Conservation (phyloP, 495 filamentous ascomycete genomes). For the Penicillium macrosclerotiorum region DNA sequence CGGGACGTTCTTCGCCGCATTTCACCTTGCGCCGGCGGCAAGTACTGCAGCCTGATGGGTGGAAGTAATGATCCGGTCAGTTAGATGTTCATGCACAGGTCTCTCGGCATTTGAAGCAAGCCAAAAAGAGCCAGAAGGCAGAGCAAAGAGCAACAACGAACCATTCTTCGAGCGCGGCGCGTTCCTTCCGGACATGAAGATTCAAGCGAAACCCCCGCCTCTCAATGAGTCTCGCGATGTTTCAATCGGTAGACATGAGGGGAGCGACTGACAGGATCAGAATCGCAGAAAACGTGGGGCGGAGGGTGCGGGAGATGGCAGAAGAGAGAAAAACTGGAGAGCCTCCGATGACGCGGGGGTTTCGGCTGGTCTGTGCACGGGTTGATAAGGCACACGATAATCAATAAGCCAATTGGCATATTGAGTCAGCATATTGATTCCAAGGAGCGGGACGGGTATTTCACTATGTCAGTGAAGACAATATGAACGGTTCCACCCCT, state of each 20-base stretch:
- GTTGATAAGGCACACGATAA: too few species aligned
- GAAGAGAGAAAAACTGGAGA: neutral
- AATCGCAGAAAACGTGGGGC: too few species aligned
- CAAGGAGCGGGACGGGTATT: too few species aligned
- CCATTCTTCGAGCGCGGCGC: conserved; percentile 48
- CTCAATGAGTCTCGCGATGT: conserved; percentile 1
- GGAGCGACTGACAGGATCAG: neutral
- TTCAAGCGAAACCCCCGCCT: conserved; percentile 22
- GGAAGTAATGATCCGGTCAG: neutral
- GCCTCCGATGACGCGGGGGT: neutral
- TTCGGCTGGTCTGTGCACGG: too few species aligned
- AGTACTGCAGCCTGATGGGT: conserved; percentile 43
- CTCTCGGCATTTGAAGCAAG: conserved; percentile 6
- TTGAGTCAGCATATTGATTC: too few species aligned
- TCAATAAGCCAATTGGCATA: too few species aligned
- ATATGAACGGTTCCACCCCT: too few species aligned
- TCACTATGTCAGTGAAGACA: too few species aligned
- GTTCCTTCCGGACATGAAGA: conserved; percentile 42
- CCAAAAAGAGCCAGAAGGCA: conserved; percentile 8
- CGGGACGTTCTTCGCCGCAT: conserved; percentile 52
- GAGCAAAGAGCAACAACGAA: conserved; percentile 6
- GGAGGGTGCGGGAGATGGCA: too few species aligned
- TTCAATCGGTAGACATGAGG: conserved; percentile 14
- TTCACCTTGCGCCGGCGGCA: conserved; percentile 57
- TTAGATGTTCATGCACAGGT: conserved; percentile 1